These are phyloP conservation scores for Mycena metata DNA, from an alignment of 768 basidiomycete species.

Conservation along the genomic window DNA sequence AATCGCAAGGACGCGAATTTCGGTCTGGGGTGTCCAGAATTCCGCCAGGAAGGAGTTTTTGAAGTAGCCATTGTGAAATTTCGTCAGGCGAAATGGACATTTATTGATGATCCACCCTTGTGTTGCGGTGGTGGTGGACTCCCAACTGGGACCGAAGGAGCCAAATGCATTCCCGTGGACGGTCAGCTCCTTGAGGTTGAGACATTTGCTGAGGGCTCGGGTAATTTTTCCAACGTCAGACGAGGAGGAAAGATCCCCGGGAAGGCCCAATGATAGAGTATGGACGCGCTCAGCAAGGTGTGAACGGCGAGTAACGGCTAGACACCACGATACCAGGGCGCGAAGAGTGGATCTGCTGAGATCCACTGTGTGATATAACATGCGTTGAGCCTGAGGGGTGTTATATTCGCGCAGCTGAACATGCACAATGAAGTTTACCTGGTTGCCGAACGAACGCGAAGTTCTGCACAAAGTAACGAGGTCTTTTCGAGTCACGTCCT, in stretches of 20 bases:
- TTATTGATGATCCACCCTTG: constrained; percentile 31
- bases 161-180: not conserved
- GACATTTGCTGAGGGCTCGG: constrained; percentile 26
- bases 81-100: constrained; percentile 28
- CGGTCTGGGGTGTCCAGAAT: constrained; percentile 31
- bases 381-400: constrained; percentile 11
- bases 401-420: too few species aligned
- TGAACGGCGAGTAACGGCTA: constrained; percentile 20
- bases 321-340: constrained; percentile 23
- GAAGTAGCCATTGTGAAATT: constrained; percentile 33
- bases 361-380: constrained; percentile 26
- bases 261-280: constrained; percentile 9
- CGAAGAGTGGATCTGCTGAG: constrained; percentile 5
- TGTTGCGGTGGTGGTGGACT: not conserved
- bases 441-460: constrained; percentile 24
- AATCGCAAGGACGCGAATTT: constrained; percentile 25
- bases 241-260: constrained; percentile 8
- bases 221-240: constrained; percentile 19
- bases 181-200: constrained; percentile 27
- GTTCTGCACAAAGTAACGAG: constrained; percentile 28
- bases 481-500: constrained; percentile 13
- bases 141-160: not conserved
- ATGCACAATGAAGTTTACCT: not conserved
- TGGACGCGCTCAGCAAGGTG: constrained; percentile 27
- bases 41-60: constrained; percentile 16